Base-by-base conservation (phyloP, 2,329 filamentous ascomycete species). In the Simplicillium aogashimaense region DNA sequence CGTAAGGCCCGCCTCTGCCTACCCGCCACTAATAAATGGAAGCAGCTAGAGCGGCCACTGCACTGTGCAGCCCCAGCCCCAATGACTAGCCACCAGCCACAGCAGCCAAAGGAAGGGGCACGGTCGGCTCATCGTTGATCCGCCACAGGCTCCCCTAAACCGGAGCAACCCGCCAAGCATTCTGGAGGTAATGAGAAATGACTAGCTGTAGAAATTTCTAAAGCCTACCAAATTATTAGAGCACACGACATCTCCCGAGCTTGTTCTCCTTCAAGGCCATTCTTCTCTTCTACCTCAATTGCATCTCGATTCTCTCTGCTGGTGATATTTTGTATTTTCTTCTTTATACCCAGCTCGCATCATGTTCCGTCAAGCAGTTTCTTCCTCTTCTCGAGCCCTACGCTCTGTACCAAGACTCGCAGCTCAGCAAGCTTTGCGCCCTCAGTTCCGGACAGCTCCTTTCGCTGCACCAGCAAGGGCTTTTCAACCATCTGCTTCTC, bases 341-440 rank as follows among this genome's bases (percentile, higher is more conserved):
- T 13, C 40, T 15, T 33, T 28, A 32, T 34, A 30, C 13, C 10
- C 35, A 17, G 18, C 30, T 18, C 16, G 25, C 50, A 58, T 35
- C 47, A 72, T 72, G 69, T 58, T 72, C 47, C 65, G 66, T 52
- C 65, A 70, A 53, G 59, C 60, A 40, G 43, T 70, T 38, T 55
- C 64, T 40, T 49, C 60, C 44, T 62, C 68, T 30, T 65, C 66
- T 42, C 60, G 66, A 54, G 63, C 64, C 32, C 56, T 69, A 46
- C 61, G 67, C 57, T 59, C 64, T 41, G 55, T 55, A 44, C 54
- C 64, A 40, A 54, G 63, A 40, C 52, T 58, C 33, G 50, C 61
- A 38, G 53, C 53, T 57, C 49, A 56, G 57, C 47, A 58, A 60
- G 43, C 61, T 32, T 47, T 59, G 33, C 57, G 60, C 47, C 53